Evolutionary conservation across 768 basidiomycete species (phyloP), one percentile per base, ranked within the genome.

Genomic region (Cyathus striatus): DNA sequence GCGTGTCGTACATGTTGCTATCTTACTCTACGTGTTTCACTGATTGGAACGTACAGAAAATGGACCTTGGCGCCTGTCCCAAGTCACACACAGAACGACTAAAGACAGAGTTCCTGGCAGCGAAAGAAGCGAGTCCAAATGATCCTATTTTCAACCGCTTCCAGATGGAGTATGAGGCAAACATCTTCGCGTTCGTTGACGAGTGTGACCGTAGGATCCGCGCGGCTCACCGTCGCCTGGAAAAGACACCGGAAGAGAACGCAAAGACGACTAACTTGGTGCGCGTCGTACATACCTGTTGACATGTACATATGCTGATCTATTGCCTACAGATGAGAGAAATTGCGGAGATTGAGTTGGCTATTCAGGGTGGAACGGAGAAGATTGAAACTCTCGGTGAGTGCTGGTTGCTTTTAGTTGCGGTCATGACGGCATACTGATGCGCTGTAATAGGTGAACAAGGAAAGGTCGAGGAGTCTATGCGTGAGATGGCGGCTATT

Each of bases 221-320:
- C 27, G 81, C 89, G 27, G 91, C 93, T 34, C 96, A 99, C 62
- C 76, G 92, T 53, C 78, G 96, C 59, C 67, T 99, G 59, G 96
- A 99, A 73, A 99, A 99, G 75, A 99, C 96, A 4, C 96, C 96
- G 24, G 96, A 98, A 69, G 96, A 99, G 73, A 99, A 99, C 62
- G 92, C 93, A 40, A 96, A 97, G 69, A 98, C 95, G 23, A 97
- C 96, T 3, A 93, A 95, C 63, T 65, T 99, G 72, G 89, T 88
- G 49, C 37, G 79, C 65, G 43, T 36, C 25, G 40, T 16, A 34
- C 6, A 36, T 43, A 5, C 26, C 27, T 39, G 32, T 12, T 3
- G 18, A 18, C 3, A 25, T 16, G 32, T 3, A 32, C 13, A 30
- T 32, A 17, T 17, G 38, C 6, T 43, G 38, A 33, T 33, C 45